Base-by-base conservation (phyloP, 2,329 filamentous ascomycete genomes). In the Sclerotinia spermophila region DNA sequence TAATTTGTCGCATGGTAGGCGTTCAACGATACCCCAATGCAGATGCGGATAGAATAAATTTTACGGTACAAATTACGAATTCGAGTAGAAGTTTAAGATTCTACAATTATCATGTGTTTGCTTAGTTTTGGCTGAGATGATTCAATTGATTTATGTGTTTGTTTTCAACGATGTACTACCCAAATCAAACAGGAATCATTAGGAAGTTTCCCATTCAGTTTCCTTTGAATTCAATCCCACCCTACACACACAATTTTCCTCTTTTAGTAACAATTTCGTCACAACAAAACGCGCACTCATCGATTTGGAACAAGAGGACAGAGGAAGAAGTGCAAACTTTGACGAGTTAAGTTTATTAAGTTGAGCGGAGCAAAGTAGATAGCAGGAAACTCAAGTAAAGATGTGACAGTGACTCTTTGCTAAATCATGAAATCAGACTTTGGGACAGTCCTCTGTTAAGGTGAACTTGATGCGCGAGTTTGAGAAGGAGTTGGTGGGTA, bases 11-110 rank as follows among this genome's bases (percentile, higher is more conserved):
- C 62, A 66, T 66, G 35, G n/a, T 21, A 66, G 62, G 62, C 62
- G 62, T 66, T 66, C 35, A 53, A 53, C n/a, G 45, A 66, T 66
- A 66, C 62, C 62, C 62, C 51, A 66, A 66, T 10, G 45, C 45
- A 48, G 30, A 53, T 53, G 17, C 35, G 11, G n/a, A 5, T 30
- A 21, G n/a, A 40, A 19, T 27, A 24, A 15, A 27, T 53, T 30
- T 53, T 30, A 66, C 5, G n/a, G 33, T 53, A 24, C n/a, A 65
- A 8, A 53, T 38, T 5, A 35, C 17, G 3, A 42, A 30, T 40
- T 40, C 21, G 5, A 53, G n/a, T n/a, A 24, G n/a, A 17, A 40
- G 35, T 66, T 53, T 42, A 45, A 33, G 19, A n/a, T 45, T 35
- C 5, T n/a, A 53, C 15, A 8, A 53, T 27, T 53, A 13, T 27